Conservation (phyloP, 2,329 filamentous ascomycete species). For the Coniochaeta sp. region DNA sequence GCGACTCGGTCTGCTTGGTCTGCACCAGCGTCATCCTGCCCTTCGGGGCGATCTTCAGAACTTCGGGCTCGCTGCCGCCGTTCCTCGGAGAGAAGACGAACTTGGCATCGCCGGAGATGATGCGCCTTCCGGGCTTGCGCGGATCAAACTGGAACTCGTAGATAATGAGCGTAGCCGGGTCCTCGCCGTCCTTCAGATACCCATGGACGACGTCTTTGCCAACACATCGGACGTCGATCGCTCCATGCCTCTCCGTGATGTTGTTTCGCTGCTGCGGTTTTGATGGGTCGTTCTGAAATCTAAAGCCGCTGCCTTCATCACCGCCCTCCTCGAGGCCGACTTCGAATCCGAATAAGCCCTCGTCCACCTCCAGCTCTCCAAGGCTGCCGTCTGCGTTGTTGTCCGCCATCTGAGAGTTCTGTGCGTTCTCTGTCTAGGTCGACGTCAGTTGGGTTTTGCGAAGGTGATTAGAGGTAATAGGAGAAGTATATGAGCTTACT, state of each 20-base stretch:
- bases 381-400: neutral
- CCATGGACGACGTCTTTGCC: conserved; percentile 18
- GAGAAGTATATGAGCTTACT: no score
- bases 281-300: conserved; percentile 14
- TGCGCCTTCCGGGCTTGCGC: conserved; percentile 13
- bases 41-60: conserved; percentile 12
- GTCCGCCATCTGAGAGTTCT: neutral
- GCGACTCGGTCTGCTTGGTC: conserved; percentile 8
- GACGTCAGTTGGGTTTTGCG: no score
- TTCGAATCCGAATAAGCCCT: neutral
- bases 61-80: conserved; percentile 7
- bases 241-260: conserved; percentile 14
- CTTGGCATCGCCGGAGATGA: conserved; percentile 13
- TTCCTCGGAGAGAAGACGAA: conserved; percentile 9
- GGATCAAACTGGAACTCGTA: conserved; percentile 18
- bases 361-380: neutral
- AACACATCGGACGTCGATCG: conserved; percentile 17
- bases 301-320: conserved; percentile 11
- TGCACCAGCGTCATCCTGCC: conserved; percentile 7
- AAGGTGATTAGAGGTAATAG: no score
- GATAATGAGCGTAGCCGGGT: conserved; percentile 15
- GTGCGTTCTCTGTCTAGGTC: neutral
- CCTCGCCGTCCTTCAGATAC: conserved; percentile 11
- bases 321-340: neutral
- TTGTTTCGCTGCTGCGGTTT: conserved; percentile 14